Conservation (phyloP, 139 green algal species). For the Parachlorella kessleri region DNA sequence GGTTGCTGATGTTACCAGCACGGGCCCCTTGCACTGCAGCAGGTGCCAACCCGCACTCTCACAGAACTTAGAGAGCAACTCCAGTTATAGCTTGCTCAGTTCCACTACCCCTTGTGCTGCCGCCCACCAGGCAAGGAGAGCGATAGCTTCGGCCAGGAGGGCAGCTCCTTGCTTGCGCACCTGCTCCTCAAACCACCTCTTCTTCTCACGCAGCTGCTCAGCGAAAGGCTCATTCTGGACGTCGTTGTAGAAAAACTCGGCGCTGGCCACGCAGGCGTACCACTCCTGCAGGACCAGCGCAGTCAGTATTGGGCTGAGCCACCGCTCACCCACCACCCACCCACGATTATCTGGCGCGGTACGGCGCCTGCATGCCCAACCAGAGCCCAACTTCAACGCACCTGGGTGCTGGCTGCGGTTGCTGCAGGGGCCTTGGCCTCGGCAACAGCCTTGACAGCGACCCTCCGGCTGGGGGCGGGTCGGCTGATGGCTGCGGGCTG, state of each 20-base stretch:
- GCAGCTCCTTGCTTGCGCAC: background rate
- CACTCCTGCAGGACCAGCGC: conserved; percentile 42
- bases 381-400: background rate
- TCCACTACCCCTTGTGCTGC: no score
- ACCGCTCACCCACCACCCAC: background rate
- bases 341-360: no score
- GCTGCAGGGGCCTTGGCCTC: background rate
- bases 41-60: background rate
- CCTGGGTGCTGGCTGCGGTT: background rate
- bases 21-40: background rate
- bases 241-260: conserved; percentile 90
- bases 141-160: no score
- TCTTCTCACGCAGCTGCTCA: conserved; percentile 87
- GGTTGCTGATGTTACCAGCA: background rate
- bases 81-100: conserved; percentile 42
- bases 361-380: no score
- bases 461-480: background rate
- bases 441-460: background rate
- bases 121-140: no score
- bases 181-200: conserved; percentile 63
- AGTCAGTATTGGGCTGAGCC: conserved; percentile 25
- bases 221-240: conserved; percentile 90
- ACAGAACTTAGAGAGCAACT: background rate
- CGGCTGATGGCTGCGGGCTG: background rate
- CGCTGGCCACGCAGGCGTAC: conserved; percentile 76